Evolutionary conservation across 331 rosid species (phyloP).

Genomic region (Rhamnella rubrinervis): DNA sequence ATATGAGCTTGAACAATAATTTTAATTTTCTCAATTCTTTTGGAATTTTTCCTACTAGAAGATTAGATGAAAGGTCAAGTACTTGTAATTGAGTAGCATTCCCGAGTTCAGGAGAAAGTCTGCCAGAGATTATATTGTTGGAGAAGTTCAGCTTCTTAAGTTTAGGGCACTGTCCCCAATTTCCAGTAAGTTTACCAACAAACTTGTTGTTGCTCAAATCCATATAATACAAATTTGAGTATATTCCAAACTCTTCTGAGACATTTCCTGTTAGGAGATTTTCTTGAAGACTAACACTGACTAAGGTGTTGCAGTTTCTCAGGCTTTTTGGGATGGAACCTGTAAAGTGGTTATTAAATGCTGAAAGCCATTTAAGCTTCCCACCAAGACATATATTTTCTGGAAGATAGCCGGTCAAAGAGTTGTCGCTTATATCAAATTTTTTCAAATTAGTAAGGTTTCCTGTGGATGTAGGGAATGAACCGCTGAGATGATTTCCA

Average conservation of each 20-base stretch:
- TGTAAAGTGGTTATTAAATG: constrained; percentile 29
- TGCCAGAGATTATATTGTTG: constrained; percentile 47
- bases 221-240: constrained; percentile 2
- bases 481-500: no score
- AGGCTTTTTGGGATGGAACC: constrained; percentile 21
- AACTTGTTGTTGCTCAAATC: not conserved
- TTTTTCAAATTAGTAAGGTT: no score
- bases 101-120: constrained; percentile 30
- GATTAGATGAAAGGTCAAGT: constrained; percentile 37
- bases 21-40: constrained; percentile 28
- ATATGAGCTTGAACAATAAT: constrained; percentile 6
- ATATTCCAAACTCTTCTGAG: not conserved
- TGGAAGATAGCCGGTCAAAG: not conserved
- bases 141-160: constrained; percentile 36
- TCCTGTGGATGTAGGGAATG: not conserved
- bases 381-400: no score
- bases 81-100: constrained; percentile 13
- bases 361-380: no score
- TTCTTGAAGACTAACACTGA: not conserved
- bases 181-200: not conserved
- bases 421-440: no score
- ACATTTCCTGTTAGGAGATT: not conserved
- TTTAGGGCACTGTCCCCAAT: constrained; percentile 17
- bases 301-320: constrained; percentile 15
- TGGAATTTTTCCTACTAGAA: constrained; percentile 40